Evolutionary conservation across 2,329 filamentous ascomycete species (phyloP), one percentile per base, ranked within the genome.

Genomic region (Madurella fahalii): DNA sequence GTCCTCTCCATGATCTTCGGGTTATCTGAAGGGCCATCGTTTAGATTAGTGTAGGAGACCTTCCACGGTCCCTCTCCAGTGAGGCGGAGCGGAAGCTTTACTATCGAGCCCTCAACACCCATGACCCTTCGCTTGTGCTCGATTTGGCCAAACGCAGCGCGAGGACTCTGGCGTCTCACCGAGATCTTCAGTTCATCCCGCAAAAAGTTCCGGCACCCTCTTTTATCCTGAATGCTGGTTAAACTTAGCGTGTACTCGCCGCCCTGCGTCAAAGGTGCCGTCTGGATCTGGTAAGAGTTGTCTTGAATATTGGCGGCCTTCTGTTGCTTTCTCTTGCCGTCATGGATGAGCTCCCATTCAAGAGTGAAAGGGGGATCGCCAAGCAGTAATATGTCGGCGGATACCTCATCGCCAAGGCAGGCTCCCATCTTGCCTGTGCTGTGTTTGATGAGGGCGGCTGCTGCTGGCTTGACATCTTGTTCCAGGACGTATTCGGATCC

Each of bases 391-490:
- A 96, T 83, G 53, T 90, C 83, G 30, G 94, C 83, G 32, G 85
- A 81, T 7, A 92, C 83, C 17, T 85, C 79, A 53, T 95, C 86
- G 56, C 94, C 90, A 52, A 97, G 86, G 67, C 94, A 99, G 47
- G 88, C 84, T 63, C 82, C 85, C 57, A 84, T 77, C 18, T 73
- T 73, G 39, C 77, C 74, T 17, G 78, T 74, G 8, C 77, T 74
- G 25, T 79, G 74, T 42, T 81, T 77, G 52, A 91, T 78, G 58
- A 86, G 83, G 20, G 93, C 93, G 9, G 87, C 89, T 7, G 94
- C 93, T 4, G 92, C 89, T 9, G 94, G 94, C 70, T 95, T 96
- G 62, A 99, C 93, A 64, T 90, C 86, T 70, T 97, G 93, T 70
- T 95, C 87, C 40, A 97, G 74, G 9, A 82, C 72, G 58, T 86